Percentiles rank a stretch among this genome's conserved stretches.
Conservation (phyloP, 805 yeast species). For the Starmerella apicola region DNA sequence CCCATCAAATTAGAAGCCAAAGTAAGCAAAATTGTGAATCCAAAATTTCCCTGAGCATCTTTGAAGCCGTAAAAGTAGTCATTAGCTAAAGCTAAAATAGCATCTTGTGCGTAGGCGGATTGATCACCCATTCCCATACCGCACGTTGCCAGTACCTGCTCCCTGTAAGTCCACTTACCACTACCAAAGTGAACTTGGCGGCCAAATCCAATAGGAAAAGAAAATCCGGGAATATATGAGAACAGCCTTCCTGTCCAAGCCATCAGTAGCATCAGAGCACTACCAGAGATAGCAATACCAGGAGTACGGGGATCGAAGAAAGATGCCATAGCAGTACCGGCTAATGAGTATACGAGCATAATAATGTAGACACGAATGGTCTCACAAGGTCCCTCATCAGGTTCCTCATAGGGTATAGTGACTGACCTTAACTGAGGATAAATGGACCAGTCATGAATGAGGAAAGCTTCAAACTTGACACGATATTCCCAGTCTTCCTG, state of each 20-base stretch:
- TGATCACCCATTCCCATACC: constrained; percentile 23
- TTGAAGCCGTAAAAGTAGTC: constrained; percentile 5
- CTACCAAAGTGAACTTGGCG: constrained; percentile 33
- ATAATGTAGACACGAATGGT: constrained; percentile 42
- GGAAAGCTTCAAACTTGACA: constrained; percentile 33
- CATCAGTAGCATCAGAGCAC: constrained; percentile 47
- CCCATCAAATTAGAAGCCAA: constrained; percentile 52
- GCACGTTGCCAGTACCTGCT: constrained; percentile 16
- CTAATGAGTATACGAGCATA: constrained; percentile 38
- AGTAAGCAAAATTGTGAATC: constrained; percentile 42
- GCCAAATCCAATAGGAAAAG: constrained; percentile 13
- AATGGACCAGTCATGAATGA: constrained; percentile 37
- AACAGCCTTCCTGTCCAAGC: constrained; percentile 44
- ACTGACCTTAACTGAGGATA: constrained; percentile 54
- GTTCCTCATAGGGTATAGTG: constrained; percentile 36
- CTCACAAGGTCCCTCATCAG: constrained; percentile 33
- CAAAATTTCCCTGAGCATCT: constrained; percentile 18
- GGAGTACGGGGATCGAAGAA: constrained; percentile 48
- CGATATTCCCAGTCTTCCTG: constrained; percentile 19
- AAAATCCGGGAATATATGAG: constrained; percentile 21
- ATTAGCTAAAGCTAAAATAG: constrained; percentile 8
- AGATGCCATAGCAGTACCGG: constrained; percentile 30
- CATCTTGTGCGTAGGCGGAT: constrained; percentile 10
- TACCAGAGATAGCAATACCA: constrained; percentile 35
- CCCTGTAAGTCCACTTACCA: constrained; percentile 34